These are phyloP conservation scores for Russula foetens DNA, from an alignment of 768 basidiomycete genomes.

Conservation along the genomic window DNA sequence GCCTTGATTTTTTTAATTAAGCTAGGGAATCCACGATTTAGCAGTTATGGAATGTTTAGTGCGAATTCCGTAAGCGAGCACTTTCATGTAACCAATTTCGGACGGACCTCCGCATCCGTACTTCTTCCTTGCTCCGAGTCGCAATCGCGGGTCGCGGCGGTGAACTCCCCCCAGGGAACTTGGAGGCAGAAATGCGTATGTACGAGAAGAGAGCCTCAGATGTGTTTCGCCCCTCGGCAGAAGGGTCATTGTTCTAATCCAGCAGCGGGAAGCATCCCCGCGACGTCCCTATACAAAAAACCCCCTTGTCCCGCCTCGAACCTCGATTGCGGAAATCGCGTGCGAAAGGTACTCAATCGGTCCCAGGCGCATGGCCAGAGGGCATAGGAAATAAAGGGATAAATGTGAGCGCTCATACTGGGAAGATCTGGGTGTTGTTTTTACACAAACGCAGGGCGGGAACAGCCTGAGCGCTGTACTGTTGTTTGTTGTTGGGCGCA, in stretches of 20 bases:
- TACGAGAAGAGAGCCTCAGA: background rate
- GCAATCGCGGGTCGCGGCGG: slow-evolving; percentile 4
- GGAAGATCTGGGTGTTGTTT: slow-evolving; percentile 1
- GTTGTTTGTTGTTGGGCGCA: slow-evolving; percentile 13
- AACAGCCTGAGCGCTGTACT: slow-evolving; percentile 16
- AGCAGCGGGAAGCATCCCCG: background rate
- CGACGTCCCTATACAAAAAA: slow-evolving; percentile 2
- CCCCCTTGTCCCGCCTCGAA: slow-evolving; percentile 1
- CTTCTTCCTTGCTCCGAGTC: slow-evolving; percentile 20
- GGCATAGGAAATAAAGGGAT: slow-evolving; percentile 1
- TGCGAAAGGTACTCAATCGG: slow-evolving; percentile 14
- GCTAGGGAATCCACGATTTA: slow-evolving; percentile 19
- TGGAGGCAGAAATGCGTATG: background rate
- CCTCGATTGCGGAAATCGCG: slow-evolving; percentile 11
- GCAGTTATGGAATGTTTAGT: slow-evolving; percentile 17
- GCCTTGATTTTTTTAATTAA: slow-evolving; percentile 23
- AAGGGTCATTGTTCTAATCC: background rate
- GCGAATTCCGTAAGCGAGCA: slow-evolving; percentile 8
- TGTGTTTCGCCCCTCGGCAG: background rate
- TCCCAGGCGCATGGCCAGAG: slow-evolving; percentile 4
- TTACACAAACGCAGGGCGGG: slow-evolving; percentile 4
- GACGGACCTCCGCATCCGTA: slow-evolving; percentile 17
- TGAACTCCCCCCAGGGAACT: slow-evolving; percentile 2
- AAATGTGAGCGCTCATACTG: slow-evolving; percentile 7
- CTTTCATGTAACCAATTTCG: slow-evolving; percentile 20